phyloP scores from a whole-genome alignment of 257 asterid genomes.

The Buddleja alternifolia region DNA sequence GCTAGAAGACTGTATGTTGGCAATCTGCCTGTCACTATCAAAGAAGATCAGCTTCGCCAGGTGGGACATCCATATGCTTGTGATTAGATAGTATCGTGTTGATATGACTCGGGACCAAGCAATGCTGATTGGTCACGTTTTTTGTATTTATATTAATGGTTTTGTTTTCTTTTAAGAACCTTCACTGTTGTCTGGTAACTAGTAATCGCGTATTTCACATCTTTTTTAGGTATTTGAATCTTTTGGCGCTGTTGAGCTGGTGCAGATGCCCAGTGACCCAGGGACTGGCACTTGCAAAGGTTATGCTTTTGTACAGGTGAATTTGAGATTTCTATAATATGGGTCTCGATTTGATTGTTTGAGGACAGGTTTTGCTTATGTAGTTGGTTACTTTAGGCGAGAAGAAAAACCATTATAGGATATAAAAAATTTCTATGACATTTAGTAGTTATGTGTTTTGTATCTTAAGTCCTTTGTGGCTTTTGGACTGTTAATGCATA shows the following conservation, averaged over 20 bases:
- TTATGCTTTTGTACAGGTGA: slow-evolving; percentile 73
- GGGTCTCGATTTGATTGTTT: slow-evolving; percentile 1
- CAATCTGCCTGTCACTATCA: slow-evolving; percentile 60
- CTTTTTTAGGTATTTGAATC: slow-evolving; percentile 65
- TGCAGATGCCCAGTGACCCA: slow-evolving; percentile 69
- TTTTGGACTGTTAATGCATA: slow-evolving; percentile 12
- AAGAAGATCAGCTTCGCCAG: slow-evolving; percentile 77
- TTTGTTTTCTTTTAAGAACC: background rate
- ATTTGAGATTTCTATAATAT: slow-evolving; percentile 29
- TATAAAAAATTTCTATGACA: slow-evolving; percentile 2
- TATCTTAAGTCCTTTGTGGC: slow-evolving; percentile 16
- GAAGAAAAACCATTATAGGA: slow-evolving; percentile 13
- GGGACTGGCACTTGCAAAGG: slow-evolving; percentile 69
- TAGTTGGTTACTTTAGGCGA: slow-evolving; percentile 24
- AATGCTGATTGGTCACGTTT: slow-evolving; percentile 3
- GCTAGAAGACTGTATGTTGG: slow-evolving; percentile 74
- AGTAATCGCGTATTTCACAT: background rate
- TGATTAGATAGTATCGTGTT: slow-evolving; percentile 21
- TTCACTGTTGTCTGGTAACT: background rate
- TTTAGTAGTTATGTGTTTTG: background rate
- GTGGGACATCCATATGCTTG: slow-evolving; percentile 32
- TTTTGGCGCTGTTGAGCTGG: slow-evolving; percentile 72
- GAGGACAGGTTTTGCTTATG: slow-evolving; percentile 19
- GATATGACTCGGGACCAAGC: slow-evolving; percentile 15
- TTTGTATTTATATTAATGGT: background rate